phyloP scores from a whole-genome alignment of 2,329 filamentous ascomycete species.

The Trichoderma sp. region DNA sequence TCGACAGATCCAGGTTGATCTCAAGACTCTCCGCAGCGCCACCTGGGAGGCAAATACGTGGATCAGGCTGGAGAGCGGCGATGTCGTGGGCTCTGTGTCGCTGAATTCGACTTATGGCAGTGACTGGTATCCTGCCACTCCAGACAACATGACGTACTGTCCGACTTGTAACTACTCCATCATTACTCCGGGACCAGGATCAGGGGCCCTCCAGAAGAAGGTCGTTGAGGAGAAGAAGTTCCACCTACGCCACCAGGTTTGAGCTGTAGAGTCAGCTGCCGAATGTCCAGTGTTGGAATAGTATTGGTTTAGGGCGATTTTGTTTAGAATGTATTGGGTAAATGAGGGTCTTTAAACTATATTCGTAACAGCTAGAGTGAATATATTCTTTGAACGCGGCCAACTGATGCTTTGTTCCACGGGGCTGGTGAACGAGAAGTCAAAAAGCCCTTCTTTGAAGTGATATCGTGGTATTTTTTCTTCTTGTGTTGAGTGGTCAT shows the following conservation, averaged over 20 bases:
- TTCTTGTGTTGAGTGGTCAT: no score
- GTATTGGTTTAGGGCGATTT: not conserved
- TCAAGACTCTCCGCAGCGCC: slow-evolving; percentile 41
- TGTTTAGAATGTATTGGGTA: slow-evolving; percentile 16
- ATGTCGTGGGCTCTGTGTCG: slow-evolving; percentile 53
- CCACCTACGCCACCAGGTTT: not conserved
- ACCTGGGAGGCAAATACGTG: slow-evolving; percentile 58
- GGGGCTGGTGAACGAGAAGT: not conserved
- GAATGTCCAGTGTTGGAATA: not conserved
- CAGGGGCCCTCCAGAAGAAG: slow-evolving; percentile 23
- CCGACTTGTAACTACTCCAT: slow-evolving; percentile 33
- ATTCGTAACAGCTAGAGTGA: not conserved
- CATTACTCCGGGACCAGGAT: slow-evolving; percentile 27
- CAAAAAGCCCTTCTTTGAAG: not conserved
- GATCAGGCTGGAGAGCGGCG: slow-evolving; percentile 62
- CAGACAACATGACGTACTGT: slow-evolving; percentile 42
- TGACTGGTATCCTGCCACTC: slow-evolving; percentile 56
- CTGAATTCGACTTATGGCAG: slow-evolving; percentile 63
- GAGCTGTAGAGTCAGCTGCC: not conserved
- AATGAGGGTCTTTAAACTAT: not conserved
- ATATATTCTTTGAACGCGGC: not conserved
- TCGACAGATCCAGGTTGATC: slow-evolving; percentile 56
- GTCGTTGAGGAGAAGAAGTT: slow-evolving; percentile 1
- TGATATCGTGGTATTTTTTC: not conserved
- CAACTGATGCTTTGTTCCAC: not conserved